Percentiles rank a stretch among this genome's conserved stretches.
phyloP scores from a whole-genome alignment of 352 stramenopile species.

The Phytopythium vexans region DNA sequence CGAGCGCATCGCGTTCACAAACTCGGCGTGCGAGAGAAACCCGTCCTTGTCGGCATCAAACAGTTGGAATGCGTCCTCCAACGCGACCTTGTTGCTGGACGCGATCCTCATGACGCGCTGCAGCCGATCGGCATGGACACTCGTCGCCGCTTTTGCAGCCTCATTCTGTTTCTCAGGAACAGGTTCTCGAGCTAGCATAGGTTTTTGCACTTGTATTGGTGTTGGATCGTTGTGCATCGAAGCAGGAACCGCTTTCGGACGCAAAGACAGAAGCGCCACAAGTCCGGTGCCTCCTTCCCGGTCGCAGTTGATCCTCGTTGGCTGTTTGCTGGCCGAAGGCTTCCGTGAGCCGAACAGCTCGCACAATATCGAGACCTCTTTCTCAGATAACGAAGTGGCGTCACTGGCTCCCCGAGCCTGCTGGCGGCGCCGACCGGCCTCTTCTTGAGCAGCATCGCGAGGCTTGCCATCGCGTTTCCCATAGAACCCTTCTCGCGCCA shows the following conservation, averaged over 20 bases:
- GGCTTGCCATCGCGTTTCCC: slow-evolving; percentile 4
- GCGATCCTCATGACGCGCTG: slow-evolving; percentile 31
- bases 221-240: neutral
- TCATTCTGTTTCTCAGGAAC: slow-evolving; percentile 1
- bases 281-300: slow-evolving; percentile 38
- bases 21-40: slow-evolving; percentile 41
- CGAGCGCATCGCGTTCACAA: slow-evolving; percentile 39
- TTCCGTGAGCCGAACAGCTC: slow-evolving; percentile 46
- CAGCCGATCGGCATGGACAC: slow-evolving; percentile 23
- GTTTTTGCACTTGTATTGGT: neutral
- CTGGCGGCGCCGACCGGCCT: slow-evolving; percentile 12
- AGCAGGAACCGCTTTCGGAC: slow-evolving; percentile 1
- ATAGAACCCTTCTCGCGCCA: slow-evolving; percentile 70
- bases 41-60: slow-evolving; percentile 47
- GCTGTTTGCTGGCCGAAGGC: slow-evolving; percentile 4
- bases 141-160: neutral
- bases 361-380: slow-evolving; percentile 62
- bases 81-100: slow-evolving; percentile 22
- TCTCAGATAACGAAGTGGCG: slow-evolving; percentile 45
- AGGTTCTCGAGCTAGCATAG: neutral
- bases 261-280: slow-evolving; percentile 49
- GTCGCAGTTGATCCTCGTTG: slow-evolving; percentile 54
- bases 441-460: neutral
- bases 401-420: slow-evolving; percentile 24
- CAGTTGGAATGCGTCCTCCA: slow-evolving; percentile 34